phyloP scores from a whole-genome alignment of 768 basidiomycete species.

The Clavulina sp. region DNA sequence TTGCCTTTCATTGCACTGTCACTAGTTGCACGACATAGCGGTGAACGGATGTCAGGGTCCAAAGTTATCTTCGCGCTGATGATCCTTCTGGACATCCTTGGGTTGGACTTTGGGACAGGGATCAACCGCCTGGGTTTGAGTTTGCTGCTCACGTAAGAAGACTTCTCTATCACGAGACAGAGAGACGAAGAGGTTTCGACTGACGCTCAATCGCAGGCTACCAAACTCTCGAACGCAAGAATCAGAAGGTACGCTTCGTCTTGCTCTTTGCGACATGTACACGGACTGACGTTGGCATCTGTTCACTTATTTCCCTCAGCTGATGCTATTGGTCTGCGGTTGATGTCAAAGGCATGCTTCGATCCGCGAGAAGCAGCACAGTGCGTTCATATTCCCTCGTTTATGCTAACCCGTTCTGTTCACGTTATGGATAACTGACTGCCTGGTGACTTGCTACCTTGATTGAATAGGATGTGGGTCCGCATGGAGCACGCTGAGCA shows the following conservation, averaged over 20 bases:
- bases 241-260: conserved; percentile 43
- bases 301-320: conserved; percentile 33
- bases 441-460: background rate
- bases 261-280: background rate
- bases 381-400: conserved; percentile 26
- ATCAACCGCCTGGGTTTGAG: conserved; percentile 25
- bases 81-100: conserved; percentile 31
- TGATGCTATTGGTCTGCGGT: conserved; percentile 65
- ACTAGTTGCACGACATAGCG: conserved; percentile 39
- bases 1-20: conserved; percentile 4
- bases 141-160: conserved; percentile 21
- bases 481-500: conserved; percentile 45
- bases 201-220: conserved; percentile 35
- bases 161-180: background rate
- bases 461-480: conserved; percentile 44
- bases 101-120: conserved; percentile 29
- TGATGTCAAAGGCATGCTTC: conserved; percentile 75
- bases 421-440: conserved; percentile 1
- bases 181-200: conserved; percentile 4
- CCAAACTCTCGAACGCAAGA: conserved; percentile 77
- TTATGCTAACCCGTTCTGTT: background rate
- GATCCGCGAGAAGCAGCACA: conserved; percentile 59
- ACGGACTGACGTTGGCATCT: background rate
- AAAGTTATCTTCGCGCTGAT: conserved; percentile 27
- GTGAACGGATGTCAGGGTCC: conserved; percentile 28